Conservation (phyloP, 2,329 filamentous ascomycete genomes). For the Fusarium caatingaense region DNA sequence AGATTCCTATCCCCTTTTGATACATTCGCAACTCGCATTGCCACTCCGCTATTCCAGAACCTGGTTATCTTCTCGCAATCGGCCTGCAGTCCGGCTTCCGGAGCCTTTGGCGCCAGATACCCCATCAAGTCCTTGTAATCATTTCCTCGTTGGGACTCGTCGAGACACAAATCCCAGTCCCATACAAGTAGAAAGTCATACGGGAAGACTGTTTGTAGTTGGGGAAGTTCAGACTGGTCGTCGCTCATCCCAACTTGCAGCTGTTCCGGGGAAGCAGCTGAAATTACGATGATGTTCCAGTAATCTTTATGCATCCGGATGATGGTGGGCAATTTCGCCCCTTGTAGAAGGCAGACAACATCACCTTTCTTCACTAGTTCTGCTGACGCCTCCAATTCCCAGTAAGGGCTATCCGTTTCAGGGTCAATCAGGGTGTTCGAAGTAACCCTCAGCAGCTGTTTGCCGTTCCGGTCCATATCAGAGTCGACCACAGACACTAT, state of each 20-base stretch:
- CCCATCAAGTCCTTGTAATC: too few species aligned
- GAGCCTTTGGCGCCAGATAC: too few species aligned
- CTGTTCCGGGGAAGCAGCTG: accelerated
- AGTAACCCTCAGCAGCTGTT: too few species aligned
- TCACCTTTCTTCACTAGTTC: neutral
- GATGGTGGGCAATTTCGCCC: neutral
- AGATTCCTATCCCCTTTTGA: accelerated
- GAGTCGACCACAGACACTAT: neutral
- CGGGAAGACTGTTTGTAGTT: accelerated
- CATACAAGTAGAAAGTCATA: neutral
- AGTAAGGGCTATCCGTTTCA: too few species aligned
- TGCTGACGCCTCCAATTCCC: neutral
- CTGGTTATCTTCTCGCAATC: too few species aligned
- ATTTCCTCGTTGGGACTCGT: accelerated
- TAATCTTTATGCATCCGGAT: neutral
- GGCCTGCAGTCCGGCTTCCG: too few species aligned
- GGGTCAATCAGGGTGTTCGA: too few species aligned
- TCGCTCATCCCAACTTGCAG: too few species aligned
- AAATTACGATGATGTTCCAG: neutral
- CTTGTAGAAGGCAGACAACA: neutral
- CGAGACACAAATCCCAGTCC: neutral
- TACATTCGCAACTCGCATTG: too few species aligned
- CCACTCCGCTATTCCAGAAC: too few species aligned
- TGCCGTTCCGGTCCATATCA: too few species aligned
- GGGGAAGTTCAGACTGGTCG: neutral